Conservation (phyloP, 164 flowering plant genomes). For the Magnolia officinalis region DNA sequence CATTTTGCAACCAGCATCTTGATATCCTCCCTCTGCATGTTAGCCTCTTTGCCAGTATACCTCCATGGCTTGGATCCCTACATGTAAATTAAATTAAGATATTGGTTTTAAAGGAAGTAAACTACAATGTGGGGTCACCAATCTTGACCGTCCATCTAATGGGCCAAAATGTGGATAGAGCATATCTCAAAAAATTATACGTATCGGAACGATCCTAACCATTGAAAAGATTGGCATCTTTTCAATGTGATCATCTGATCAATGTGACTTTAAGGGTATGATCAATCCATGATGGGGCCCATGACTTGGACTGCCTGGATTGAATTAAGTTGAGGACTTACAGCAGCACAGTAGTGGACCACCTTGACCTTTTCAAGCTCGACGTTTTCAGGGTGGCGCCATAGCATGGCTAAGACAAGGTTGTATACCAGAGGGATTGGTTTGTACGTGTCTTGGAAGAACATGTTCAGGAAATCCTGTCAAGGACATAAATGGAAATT, state of each 20-base stretch:
- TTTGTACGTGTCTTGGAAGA: slow-evolving; percentile 37
- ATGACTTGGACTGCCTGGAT: too few relatives aligned
- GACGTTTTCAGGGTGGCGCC: slow-evolving; percentile 23
- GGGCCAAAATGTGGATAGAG: neutral
- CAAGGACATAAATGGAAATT: neutral
- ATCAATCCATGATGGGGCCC: too few relatives aligned
- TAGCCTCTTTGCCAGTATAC: slow-evolving; percentile 51
- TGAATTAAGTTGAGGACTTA: slow-evolving; percentile 1
- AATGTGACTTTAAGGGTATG: too few relatives aligned
- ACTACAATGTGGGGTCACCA: too few relatives aligned
- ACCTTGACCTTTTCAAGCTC: slow-evolving; percentile 19
- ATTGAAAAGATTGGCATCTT: too few relatives aligned
- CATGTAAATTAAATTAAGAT: slow-evolving; percentile 14
- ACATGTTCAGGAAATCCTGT: slow-evolving; percentile 53
- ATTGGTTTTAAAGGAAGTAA: neutral
- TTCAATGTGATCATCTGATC: too few relatives aligned
- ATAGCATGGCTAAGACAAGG: slow-evolving; percentile 43
- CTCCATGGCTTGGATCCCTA: slow-evolving; percentile 68
- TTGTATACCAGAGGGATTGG: slow-evolving; percentile 29
- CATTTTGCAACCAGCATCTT: slow-evolving; percentile 56
- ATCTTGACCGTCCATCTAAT: too few relatives aligned
- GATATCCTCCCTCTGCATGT: slow-evolving; percentile 59
- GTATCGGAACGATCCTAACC: too few relatives aligned
- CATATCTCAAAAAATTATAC: neutral
- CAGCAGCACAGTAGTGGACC: slow-evolving; percentile 22